phyloP scores from a whole-genome alignment of 2,329 filamentous ascomycete species.

The Paraphaeosphaeria minitans region DNA sequence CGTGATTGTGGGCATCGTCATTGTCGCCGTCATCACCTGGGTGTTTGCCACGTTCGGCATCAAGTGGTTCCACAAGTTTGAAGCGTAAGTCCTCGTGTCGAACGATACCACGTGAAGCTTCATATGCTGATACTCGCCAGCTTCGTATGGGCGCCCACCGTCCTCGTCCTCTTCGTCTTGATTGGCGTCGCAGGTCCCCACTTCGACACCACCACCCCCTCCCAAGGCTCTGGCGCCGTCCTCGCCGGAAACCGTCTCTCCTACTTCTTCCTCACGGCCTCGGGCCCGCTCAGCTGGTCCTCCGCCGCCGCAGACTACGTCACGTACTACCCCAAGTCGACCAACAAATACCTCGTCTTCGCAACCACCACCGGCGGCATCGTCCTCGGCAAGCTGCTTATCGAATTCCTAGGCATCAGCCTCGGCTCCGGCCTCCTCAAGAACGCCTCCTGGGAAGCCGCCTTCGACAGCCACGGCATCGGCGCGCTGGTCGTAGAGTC shows the following conservation, averaged over 20 bases:
- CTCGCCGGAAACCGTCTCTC: slow-evolving; percentile 63
- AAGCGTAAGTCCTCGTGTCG: slow-evolving; percentile 17
- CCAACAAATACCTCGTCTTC: slow-evolving; percentile 59
- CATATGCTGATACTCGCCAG: slow-evolving; percentile 7
- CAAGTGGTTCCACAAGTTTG: slow-evolving; percentile 33
- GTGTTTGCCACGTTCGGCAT: slow-evolving; percentile 33
- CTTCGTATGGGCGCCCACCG: slow-evolving; percentile 31
- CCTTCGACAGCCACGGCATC: slow-evolving; percentile 59
- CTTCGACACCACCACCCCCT: slow-evolving; percentile 60
- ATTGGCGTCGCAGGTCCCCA: slow-evolving; percentile 43
- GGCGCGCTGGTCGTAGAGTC: slow-evolving; percentile 67
- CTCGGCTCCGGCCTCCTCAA: slow-evolving; percentile 62
- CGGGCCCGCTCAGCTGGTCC: slow-evolving; percentile 65
- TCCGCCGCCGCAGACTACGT: slow-evolving; percentile 68
- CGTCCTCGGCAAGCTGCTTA: slow-evolving; percentile 60
- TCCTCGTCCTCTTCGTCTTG: slow-evolving; percentile 32
- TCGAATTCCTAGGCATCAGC: slow-evolving; percentile 65
- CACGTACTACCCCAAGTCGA: slow-evolving; percentile 63
- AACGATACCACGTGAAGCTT: neutral
- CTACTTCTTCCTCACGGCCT: slow-evolving; percentile 71
- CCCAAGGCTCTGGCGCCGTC: slow-evolving; percentile 54
- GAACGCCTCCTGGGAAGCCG: slow-evolving; percentile 59
- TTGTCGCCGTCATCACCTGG: slow-evolving; percentile 51
- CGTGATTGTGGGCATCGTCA: slow-evolving; percentile 64
- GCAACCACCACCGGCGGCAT: slow-evolving; percentile 61